Base-by-base conservation (phyloP, 208 protist genomes). In the Herpetomonas samuelpessoai region DNA sequence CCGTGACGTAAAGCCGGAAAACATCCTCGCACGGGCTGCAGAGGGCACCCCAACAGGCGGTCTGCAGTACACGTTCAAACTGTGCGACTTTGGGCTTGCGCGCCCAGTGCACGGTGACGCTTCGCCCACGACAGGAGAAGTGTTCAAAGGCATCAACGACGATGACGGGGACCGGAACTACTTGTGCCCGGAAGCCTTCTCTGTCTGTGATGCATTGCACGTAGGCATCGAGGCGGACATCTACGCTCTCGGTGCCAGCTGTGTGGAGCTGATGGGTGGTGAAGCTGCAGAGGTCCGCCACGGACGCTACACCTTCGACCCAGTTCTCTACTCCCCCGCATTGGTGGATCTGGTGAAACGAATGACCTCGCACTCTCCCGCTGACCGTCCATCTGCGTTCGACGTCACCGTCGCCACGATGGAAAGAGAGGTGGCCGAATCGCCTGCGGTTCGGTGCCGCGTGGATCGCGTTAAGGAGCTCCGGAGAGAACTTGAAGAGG, bases 51-150 rank as follows among this genome's bases (percentile, higher is more conserved):
- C 54, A 52, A 19, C 30, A 75, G 29, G 60, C 74, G 12, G 53
- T 54, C n/a, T 63, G 71, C n/a, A 68, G 48, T 73, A 68, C 49
- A 29, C 71, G 7, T 94, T 86, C 45, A 95, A 95, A 55, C 73
- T 97, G 24, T 87, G 84, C 49, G 92, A 97, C 65, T 86, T 97
- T 31, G 88, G 88, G 0, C 68, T 97, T 2, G 77, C 86, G 4
- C 74, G 81, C 22, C 79, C 82, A 21, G 56, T 75, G 7, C 19
- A 70, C 12, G 35, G 53, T 10, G 53, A 31, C 29, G 46, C 62
- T n/a, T 51, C 51, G 0, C 53, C 38, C 10, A n/a, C 54, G 38
- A 81, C 74, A 0, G 81, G 76, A 0, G 83, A 92, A 44, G 45
- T 67, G 19, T 88, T 89, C 53, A 41, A 71, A 0, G 82, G 84